Evolutionary conservation across 305 asterid species (phyloP).

Genomic region (Andrographis paniculata): DNA sequence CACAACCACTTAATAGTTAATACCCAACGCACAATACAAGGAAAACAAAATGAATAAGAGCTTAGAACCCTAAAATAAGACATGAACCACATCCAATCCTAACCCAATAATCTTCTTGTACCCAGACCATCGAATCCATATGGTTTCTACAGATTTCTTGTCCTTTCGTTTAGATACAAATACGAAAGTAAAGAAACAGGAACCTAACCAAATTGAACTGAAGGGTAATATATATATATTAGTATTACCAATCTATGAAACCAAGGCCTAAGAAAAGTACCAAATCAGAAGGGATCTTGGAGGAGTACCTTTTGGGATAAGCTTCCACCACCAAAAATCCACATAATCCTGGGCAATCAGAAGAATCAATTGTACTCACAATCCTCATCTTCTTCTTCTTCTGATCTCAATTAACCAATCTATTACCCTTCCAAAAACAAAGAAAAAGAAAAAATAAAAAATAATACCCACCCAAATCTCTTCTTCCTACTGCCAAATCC

Average conservation of each 20-base stretch:
- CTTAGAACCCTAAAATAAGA: slow-evolving; percentile 13
- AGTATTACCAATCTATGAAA: slow-evolving; percentile 46
- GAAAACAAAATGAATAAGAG: neutral
- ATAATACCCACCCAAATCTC: slow-evolving; percentile 9
- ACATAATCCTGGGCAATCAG: slow-evolving; percentile 25
- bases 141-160: no score
- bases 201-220: neutral
- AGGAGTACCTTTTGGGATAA: slow-evolving; percentile 52
- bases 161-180: no score
- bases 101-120: slow-evolving; percentile 32
- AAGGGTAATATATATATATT: neutral
- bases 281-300: slow-evolving; percentile 53
- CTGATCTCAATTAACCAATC: neutral
- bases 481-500: no score
- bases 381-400: slow-evolving; percentile 25
- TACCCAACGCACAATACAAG: slow-evolving; percentile 1
- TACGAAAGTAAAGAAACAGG: no score
- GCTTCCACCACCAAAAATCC: slow-evolving; percentile 42
- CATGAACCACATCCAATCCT: slow-evolving; percentile 34
- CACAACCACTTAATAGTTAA: slow-evolving; percentile 3
- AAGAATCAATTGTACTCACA: slow-evolving; percentile 26
- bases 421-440: no score
- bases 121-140: neutral
- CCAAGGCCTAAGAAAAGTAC: slow-evolving; percentile 51
- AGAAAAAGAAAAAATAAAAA: no score